Base-by-base conservation (phyloP, 1,139 yeast genomes). In the Nakaseomyces bracarensis region DNA sequence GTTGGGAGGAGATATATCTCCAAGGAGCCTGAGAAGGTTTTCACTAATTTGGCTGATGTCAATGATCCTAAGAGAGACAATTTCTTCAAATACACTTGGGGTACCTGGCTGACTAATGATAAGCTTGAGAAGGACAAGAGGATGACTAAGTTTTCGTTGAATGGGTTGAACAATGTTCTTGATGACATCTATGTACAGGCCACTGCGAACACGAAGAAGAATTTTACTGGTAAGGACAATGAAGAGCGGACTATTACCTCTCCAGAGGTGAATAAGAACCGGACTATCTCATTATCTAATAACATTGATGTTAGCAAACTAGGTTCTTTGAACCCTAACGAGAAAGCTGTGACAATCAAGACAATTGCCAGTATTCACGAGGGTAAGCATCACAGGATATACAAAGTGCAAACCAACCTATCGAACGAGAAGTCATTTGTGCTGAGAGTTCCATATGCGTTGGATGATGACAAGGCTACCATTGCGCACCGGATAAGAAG, bases 41-140 rank as follows among this genome's bases (percentile, higher is more conserved):
- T 58, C 49, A 79, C 86, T 45, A 71, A 70, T 48, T 58, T 80
- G 34, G 65, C 74, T 29, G 83, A 82, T 53, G 72, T 75, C 44
- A 65, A 70, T 40, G 87, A 82, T 54, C 87, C 89, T 14, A 71
- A 77, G 47, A 74, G 94, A 61, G 75, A 74, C 46, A 73, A 78
- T 41, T 85, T 89, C 55, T 89, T 85, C 69, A 77, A 82, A 57
- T 91, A 87, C 61, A 71, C 91, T 3, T 89, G 97, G 95, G 98
- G 98, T 39, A 74, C 95, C 3, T 91, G 97, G 97, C 67, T 89
- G 57, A 75, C 72, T 47, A 77, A 89, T 58, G 95, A 89, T 59
- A 74, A 72, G 47, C 65, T 65, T 33, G 91, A 89, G 60, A 80
- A 84, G 57, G 75, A 72, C 9, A 77, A 75, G 53, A 77, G 97